Evolutionary conservation across 2,329 filamentous ascomycete species (phyloP), one percentile per base, ranked within the genome.

Genomic region (Stagonosporopsis vannaccii): DNA sequence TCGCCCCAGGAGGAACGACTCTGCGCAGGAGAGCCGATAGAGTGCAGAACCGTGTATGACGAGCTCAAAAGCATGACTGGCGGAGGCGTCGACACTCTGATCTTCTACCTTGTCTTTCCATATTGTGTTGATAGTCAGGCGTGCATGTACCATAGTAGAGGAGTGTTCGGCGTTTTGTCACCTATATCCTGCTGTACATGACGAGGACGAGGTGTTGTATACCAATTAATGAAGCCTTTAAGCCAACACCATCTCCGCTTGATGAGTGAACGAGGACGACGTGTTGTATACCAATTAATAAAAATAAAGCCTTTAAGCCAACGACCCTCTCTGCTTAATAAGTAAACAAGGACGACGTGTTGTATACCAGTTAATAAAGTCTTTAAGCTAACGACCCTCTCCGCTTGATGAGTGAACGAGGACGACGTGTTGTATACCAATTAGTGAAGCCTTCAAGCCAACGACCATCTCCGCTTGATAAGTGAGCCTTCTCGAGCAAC

Each of bases 91-190:
- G 30, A 48, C 28, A 28, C 11, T 25, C 45, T 42, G 41, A 61
- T 56, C 49, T 60, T 60, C 61, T 60, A 47, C 37, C 52, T 59
- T 63, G 60, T 66, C 33, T 23, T 45, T 56, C 44, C 35, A 59
- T 63, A 61, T 44, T 70, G 63, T 71, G 56, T 68, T 62, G 60
- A 68, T 68, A 66, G 52, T 43, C 40, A 42, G 54, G 55, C 54
- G 33, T 45, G 53, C 59, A 54, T 72, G 69, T 72, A 71, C 61
- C 56, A 72, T 72, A 71, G 47, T 65, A 66, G 66, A 65, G 50
- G 63, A 66, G 65, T 55, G 57, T 56, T 37, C 60, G 60, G 68
- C 68, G 65, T 68, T 72, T 60, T 58, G n/a, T 61, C 65, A 63
- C 65, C 60, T 60, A 61, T 61, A 62, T 71, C 62, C 55, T 60